Conservation (phyloP, 352 stramenopile genomes). For the Blastocystis hominis region DNA sequence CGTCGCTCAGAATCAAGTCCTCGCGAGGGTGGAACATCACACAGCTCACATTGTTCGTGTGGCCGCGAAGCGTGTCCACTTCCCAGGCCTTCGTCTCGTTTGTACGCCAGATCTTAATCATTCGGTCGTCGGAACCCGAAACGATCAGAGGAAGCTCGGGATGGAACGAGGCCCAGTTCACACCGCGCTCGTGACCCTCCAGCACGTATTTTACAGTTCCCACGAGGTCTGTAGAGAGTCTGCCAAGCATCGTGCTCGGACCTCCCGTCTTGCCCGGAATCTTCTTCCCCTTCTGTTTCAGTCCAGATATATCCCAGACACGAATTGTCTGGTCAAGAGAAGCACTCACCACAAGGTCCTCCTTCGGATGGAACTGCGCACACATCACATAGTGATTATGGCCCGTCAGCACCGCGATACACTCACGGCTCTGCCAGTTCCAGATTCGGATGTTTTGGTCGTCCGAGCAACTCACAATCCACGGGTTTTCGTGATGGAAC, state of each 20-base stretch:
- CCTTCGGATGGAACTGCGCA: slow-evolving; percentile 95
- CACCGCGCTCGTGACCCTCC: slow-evolving; percentile 94
- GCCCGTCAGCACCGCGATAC: slow-evolving; percentile 94
- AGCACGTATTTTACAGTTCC: slow-evolving; percentile 99
- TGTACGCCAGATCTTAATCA: slow-evolving; percentile 98
- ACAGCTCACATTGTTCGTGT: slow-evolving; percentile 98
- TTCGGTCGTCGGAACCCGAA: slow-evolving; percentile 92
- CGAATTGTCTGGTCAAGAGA: slow-evolving; percentile 95
- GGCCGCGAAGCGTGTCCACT: slow-evolving; percentile 96
- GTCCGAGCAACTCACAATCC: slow-evolving; percentile 90
- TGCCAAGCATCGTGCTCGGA: background rate
- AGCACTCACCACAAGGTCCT: slow-evolving; percentile 96
- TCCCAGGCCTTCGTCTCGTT: slow-evolving; percentile 99
- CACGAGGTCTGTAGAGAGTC: slow-evolving; percentile 84
- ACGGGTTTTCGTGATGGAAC: slow-evolving; percentile 97
- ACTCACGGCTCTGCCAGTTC: slow-evolving; percentile 97
- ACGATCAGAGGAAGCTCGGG: slow-evolving; percentile 84
- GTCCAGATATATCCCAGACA: slow-evolving; percentile 96
- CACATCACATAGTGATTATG: slow-evolving; percentile 99
- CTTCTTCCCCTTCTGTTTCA: slow-evolving; percentile 76
- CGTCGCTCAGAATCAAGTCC: slow-evolving; percentile 97
- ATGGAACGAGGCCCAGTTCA: slow-evolving; percentile 99
- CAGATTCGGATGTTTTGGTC: slow-evolving; percentile 98
- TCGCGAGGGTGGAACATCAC: slow-evolving; percentile 97
- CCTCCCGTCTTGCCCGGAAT: background rate